phyloP scores from a whole-genome alignment of 2,329 filamentous ascomycete genomes.

The Fusarium bulbicola region DNA sequence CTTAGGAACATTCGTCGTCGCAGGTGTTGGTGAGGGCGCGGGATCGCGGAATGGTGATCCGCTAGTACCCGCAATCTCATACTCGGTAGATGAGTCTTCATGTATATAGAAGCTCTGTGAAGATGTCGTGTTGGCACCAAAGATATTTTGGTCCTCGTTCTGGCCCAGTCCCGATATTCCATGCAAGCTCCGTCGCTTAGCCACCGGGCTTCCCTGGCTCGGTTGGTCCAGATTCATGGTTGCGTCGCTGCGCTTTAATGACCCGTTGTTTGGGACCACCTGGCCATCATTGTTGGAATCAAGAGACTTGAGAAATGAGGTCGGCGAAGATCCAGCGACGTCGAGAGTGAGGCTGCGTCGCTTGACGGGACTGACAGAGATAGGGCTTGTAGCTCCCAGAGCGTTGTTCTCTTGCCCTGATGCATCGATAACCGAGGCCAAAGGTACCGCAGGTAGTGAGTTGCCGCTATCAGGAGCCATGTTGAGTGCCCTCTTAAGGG shows the following conservation, averaged over 20 bases:
- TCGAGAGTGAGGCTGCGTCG: conserved; percentile 68
- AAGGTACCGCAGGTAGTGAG: conserved; percentile 58
- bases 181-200: conserved; percentile 90
- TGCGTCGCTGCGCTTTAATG: conserved; percentile 90
- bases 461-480: conserved; percentile 78
- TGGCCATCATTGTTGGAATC: conserved; percentile 52
- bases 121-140: conserved; percentile 66
- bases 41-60: conserved; percentile 51
- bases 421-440: conserved; percentile 48
- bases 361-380: conserved; percentile 52
- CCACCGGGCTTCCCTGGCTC: conserved; percentile 83
- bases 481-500: conserved; percentile 79
- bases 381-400: conserved; percentile 48
- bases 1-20: conserved; percentile 65
- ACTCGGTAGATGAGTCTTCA: conserved; percentile 60
- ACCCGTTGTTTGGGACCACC: conserved; percentile 67
- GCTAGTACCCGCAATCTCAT: conserved; percentile 58
- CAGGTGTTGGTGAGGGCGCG: conserved; percentile 56
- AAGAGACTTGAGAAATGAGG: conserved; percentile 60
- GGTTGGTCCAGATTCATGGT: conserved; percentile 87
- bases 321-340: conserved; percentile 61
- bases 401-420: conserved; percentile 57
- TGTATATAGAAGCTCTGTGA: conserved; percentile 61
- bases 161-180: conserved; percentile 70
- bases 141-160: conserved; percentile 74